These are phyloP conservation scores for Croton laevigatus DNA, from an alignment of 441 rosid genomes.

Conservation along the genomic window DNA sequence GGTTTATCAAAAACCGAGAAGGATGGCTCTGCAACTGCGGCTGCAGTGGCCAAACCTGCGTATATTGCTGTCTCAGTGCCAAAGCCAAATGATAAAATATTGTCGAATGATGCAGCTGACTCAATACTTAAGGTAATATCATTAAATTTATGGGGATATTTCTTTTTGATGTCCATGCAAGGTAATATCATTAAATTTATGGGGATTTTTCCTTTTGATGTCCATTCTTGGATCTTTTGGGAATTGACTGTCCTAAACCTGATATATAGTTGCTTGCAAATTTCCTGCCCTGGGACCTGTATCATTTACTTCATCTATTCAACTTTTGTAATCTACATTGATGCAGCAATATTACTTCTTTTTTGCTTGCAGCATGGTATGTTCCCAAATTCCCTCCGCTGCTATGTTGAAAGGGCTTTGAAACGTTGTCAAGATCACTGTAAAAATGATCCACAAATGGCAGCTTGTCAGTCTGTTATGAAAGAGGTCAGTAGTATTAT, in stretches of 20 bases:
- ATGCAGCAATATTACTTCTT: conserved; percentile 9
- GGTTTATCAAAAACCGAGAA: conserved; percentile 67
- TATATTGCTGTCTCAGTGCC: conserved; percentile 74
- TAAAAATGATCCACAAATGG: conserved; percentile 65
- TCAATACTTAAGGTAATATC: conserved; percentile 64
- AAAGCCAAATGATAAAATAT: conserved; percentile 48
- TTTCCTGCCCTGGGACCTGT: neutral
- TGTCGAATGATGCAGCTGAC: conserved; percentile 52
- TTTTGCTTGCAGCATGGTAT: conserved; percentile 55
- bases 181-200: conserved; percentile 45
- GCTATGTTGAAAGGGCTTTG: conserved; percentile 87
- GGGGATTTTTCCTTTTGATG: neutral
- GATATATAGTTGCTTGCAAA: neutral
- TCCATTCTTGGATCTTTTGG: neutral
- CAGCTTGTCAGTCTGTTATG: conserved; percentile 68
- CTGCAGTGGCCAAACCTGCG: conserved; percentile 65
- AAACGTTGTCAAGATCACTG: conserved; percentile 46
- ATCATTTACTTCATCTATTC: conserved; percentile 1
- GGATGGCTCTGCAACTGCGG: conserved; percentile 43
- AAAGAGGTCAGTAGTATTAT: conserved; percentile 54
- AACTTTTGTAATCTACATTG: neutral
- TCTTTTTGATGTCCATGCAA: conserved; percentile 20
- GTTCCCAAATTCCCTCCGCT: conserved; percentile 73
- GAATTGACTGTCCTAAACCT: neutral
- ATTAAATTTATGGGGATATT: conserved; percentile 16